A percentile compares a stretch with the other conserved stretches of the same genome.
Evolutionary conservation across 2,329 filamentous ascomycete species (phyloP).

Genomic region (Claviceps sp.): DNA sequence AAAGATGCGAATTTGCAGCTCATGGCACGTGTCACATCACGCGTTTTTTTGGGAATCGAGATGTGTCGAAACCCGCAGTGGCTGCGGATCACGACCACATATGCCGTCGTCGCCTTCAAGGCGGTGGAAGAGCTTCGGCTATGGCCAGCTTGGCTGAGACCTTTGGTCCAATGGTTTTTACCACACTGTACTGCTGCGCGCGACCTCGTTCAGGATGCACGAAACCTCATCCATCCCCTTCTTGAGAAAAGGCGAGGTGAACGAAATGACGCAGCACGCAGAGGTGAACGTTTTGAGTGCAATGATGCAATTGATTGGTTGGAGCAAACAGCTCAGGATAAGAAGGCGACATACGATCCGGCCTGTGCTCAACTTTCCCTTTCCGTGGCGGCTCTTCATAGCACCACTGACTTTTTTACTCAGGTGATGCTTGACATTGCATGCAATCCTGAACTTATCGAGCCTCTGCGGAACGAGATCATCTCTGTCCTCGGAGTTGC

Average conservation of each 20-base stretch:
- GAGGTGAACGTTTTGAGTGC: slow-evolving; percentile 1
- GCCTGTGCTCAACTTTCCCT: slow-evolving; percentile 9
- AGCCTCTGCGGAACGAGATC: slow-evolving; percentile 12
- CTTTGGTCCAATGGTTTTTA: slow-evolving; percentile 10
- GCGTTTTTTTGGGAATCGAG: slow-evolving; percentile 32
- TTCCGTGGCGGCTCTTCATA: slow-evolving; percentile 13
- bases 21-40: slow-evolving; percentile 34
- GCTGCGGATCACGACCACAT: slow-evolving; percentile 30
- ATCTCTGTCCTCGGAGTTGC: slow-evolving; percentile 8
- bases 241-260: slow-evolving; percentile 6
- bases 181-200: slow-evolving; percentile 7
- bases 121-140: slow-evolving; percentile 7
- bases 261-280: slow-evolving; percentile 5
- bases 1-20: slow-evolving; percentile 10
- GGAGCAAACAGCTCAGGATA: not conserved
- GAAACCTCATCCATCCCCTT: slow-evolving; percentile 6
- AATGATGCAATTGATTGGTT: slow-evolving; percentile 13
- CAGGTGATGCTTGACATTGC: slow-evolving; percentile 12
- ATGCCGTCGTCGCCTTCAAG: slow-evolving; percentile 26
- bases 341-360: slow-evolving; percentile 4
- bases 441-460: slow-evolving; percentile 9
- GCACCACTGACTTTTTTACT: slow-evolving; percentile 10
- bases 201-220: slow-evolving; percentile 2
- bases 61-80: slow-evolving; percentile 33
- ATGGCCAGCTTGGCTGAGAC: slow-evolving; percentile 9